Conservation (phyloP, 139 green algal genomes). For the Chlamydomonas schloesseri region DNA sequence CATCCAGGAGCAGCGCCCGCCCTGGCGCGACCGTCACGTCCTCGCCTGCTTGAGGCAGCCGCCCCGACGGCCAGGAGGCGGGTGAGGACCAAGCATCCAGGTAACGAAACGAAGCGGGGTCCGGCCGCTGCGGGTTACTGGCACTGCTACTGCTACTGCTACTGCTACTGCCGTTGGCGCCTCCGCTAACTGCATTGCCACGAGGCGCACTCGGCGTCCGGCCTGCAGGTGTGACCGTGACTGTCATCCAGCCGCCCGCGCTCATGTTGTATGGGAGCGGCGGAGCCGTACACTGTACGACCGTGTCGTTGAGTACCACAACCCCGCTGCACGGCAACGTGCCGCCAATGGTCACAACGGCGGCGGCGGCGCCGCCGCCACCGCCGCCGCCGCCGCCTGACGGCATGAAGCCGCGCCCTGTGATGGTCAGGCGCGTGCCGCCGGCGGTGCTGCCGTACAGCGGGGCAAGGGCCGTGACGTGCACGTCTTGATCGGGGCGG, state of each 20-base stretch:
- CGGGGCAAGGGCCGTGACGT: not conserved
- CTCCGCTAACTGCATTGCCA: too few relatives aligned
- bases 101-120: not conserved
- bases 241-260: too few relatives aligned
- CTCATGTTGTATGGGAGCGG: not conserved
- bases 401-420: not conserved
- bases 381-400: not conserved
- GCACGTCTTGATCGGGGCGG: not conserved
- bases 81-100: constrained; percentile 36
- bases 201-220: not conserved
- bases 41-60: constrained; percentile 37
- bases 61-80: constrained; percentile 53
- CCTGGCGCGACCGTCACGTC: not conserved
- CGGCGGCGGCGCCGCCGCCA: not conserved
- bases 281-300: not conserved
- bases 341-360: not conserved
- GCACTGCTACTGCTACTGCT: not conserved
- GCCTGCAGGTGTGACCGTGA: too few relatives aligned
- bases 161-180: too few relatives aligned
- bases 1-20: constrained; percentile 57
- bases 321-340: not conserved
- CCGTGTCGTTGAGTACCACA: not conserved
- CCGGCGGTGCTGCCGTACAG: not conserved
- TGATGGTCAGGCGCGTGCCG: not conserved
- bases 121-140: not conserved